phyloP scores from a whole-genome alignment of 257 asterid genomes.

The Sherardia arvensis region DNA sequence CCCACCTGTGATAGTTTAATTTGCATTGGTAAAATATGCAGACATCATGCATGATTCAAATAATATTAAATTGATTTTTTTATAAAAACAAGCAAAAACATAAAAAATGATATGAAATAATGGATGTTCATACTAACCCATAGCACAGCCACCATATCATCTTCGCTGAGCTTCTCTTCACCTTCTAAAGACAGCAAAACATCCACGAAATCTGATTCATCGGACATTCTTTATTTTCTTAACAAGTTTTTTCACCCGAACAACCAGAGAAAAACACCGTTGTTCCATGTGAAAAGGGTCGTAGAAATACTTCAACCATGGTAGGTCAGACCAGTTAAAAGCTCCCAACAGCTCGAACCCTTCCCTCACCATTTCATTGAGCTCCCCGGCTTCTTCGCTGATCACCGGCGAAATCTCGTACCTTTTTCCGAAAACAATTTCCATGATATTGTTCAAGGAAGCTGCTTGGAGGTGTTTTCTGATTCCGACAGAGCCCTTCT shows the following conservation, averaged over 20 bases:
- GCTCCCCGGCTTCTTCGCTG: constrained; percentile 23
- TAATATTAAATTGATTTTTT: no score
- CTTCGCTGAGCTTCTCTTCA: constrained; percentile 61
- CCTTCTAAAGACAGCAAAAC: constrained; percentile 59
- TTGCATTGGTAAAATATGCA: not conserved
- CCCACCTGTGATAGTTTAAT: constrained; percentile 3
- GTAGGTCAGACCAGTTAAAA: constrained; percentile 52
- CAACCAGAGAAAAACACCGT: constrained; percentile 30
- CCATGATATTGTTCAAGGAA: constrained; percentile 40
- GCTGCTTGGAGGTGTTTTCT: constrained; percentile 40
- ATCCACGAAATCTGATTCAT: constrained; percentile 49
- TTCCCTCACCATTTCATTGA: constrained; percentile 40
- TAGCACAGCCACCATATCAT: constrained; percentile 70
- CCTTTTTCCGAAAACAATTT: constrained; percentile 41
- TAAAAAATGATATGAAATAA: not conserved
- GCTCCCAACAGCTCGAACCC: constrained; percentile 55
- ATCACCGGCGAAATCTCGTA: constrained; percentile 16
- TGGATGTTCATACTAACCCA: constrained; percentile 38
- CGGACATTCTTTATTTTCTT: constrained; percentile 21
- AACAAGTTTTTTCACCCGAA: constrained; percentile 32
- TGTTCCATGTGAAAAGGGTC: constrained; percentile 35
- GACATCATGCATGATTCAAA: no score
- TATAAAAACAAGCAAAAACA: no score
- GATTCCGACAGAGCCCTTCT: constrained; percentile 25
- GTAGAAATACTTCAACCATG: constrained; percentile 37